Evolutionary conservation across 768 basidiomycete species (phyloP), one percentile per base, ranked within the genome.

Genomic region (Serendipita sp.): DNA sequence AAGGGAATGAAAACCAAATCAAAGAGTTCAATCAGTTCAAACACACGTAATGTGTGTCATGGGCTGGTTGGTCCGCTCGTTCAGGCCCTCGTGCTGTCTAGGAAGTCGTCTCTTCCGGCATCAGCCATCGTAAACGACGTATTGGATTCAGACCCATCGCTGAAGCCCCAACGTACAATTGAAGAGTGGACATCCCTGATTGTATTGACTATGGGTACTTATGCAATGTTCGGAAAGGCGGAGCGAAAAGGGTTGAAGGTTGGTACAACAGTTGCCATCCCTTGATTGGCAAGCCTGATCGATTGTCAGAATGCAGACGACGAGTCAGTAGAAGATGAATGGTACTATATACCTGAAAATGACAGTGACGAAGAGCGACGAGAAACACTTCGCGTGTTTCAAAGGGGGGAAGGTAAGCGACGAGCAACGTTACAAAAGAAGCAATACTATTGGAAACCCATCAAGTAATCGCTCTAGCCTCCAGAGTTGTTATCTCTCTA

Each of bases 401-500:
- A 58, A n/a, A 26, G 53, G 31, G 53, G 53, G 9, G 53, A 24
- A 24, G 53, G 53, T 9, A 58, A 58, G 28, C 53, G 53, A n/a
- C 13, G 53, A 58, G 53, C 53, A 31, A 58, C 53, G 9, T 13
- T 58, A 11, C 22, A 58, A 31, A 58, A 58, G 3, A 58, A 3
- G 53, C 53, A 58, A 58, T 58, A 58, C n/a, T 58, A 24, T 31
- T 58, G 53, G 53, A 58, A 58, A n/a, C 53, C 45, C 20, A 17
- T 50, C 28, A 20, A 28, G 28, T 50, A 50, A 17, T 17, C 7
- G 17, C 20, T 17, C 45, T 17, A 1, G 7, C 45, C 20, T 28
- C 17, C 28, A 50, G 20, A 2, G 11, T 17, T 11, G 17, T 7
- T 1, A 50, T 50, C n/a, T 50, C 45, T 13, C 42, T 43, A 13